These are phyloP conservation scores for Chloranthus sessilifolius DNA, from an alignment of 164 flowering plant species.

Conservation along the genomic window DNA sequence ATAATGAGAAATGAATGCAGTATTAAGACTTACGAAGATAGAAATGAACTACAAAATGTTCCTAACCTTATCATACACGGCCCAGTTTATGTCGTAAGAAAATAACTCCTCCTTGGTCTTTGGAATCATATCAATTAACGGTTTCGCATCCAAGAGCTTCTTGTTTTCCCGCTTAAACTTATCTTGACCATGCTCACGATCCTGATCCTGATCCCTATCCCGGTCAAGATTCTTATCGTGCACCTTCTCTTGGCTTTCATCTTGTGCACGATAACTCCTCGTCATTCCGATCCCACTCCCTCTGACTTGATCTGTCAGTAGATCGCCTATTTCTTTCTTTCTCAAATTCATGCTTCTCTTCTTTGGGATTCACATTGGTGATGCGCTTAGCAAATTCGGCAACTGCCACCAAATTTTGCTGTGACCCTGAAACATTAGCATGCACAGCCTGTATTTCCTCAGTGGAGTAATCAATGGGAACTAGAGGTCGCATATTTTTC, in stretches of 20 bases:
- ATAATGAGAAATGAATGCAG: too few species aligned
- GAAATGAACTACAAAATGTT: too few species aligned
- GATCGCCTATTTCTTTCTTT: slow-evolving; percentile 68
- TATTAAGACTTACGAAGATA: too few species aligned
- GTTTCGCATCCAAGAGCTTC: slow-evolving; percentile 97
- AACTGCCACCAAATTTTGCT: slow-evolving; percentile 74
- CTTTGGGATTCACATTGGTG: slow-evolving; percentile 52
- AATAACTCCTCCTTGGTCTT: slow-evolving; percentile 96
- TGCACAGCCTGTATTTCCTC: slow-evolving; percentile 85
- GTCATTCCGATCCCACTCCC: slow-evolving; percentile 56
- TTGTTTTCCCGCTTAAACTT: slow-evolving; percentile 67
- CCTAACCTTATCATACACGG: slow-evolving; percentile 81
- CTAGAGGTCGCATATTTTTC: slow-evolving; percentile 92
- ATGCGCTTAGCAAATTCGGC: slow-evolving; percentile 81
- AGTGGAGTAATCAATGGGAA: slow-evolving; percentile 94
- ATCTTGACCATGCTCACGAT: slow-evolving; percentile 45
- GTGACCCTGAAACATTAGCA: slow-evolving; percentile 42
- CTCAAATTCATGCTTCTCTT: slow-evolving; percentile 62
- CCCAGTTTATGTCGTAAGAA: slow-evolving; percentile 88
- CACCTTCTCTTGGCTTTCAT: slow-evolving; percentile 47
- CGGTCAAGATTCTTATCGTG: slow-evolving; percentile 29
- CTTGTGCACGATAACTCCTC: slow-evolving; percentile 49
- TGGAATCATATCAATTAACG: slow-evolving; percentile 96
- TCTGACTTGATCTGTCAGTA: slow-evolving; percentile 60
- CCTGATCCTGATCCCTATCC: slow-evolving; percentile 51